Conservation (phyloP, 768 basidiomycete genomes). For the Russula sp. region DNA sequence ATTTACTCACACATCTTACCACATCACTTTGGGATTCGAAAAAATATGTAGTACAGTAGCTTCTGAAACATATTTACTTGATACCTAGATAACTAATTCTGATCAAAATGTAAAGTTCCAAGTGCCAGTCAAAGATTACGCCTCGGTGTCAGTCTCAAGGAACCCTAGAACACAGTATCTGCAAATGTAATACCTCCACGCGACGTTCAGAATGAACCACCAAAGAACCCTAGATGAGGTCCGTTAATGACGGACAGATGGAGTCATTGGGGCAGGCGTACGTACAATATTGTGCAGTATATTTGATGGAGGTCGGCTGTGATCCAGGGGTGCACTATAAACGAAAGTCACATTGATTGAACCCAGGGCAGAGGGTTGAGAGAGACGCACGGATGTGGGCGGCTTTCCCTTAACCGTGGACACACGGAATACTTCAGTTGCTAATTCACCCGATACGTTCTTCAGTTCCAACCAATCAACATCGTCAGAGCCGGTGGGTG, state of each 20-base stretch:
- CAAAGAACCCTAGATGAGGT: background rate
- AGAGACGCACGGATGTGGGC: constrained; percentile 3
- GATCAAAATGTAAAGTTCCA: too few species aligned
- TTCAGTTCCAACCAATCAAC: constrained; percentile 18
- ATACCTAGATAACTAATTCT: too few species aligned
- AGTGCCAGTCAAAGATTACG: too few species aligned
- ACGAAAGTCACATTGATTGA: background rate
- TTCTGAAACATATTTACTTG: too few species aligned
- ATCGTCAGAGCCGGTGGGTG: constrained; percentile 1
- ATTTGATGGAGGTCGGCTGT: constrained; percentile 4
- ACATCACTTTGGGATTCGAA: too few species aligned
- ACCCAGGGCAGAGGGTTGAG: background rate
- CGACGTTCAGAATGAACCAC: background rate
- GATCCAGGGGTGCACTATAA: constrained; percentile 16
- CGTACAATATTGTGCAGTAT: constrained; percentile 21
- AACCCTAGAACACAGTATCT: background rate
- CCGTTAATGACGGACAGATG: background rate
- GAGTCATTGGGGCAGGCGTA: background rate
- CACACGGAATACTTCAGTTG: constrained; percentile 12
- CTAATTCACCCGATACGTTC: background rate
- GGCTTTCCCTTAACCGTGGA: constrained; percentile 15
- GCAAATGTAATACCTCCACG: background rate
- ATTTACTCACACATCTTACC: too few species aligned
- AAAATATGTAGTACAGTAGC: too few species aligned
- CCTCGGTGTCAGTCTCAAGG: too few species aligned